Percentiles rank a stretch among this genome's conserved stretches.
Evolutionary conservation across 768 basidiomycete genomes (phyloP).

Genomic region (Dioszegia aurantiaca): DNA sequence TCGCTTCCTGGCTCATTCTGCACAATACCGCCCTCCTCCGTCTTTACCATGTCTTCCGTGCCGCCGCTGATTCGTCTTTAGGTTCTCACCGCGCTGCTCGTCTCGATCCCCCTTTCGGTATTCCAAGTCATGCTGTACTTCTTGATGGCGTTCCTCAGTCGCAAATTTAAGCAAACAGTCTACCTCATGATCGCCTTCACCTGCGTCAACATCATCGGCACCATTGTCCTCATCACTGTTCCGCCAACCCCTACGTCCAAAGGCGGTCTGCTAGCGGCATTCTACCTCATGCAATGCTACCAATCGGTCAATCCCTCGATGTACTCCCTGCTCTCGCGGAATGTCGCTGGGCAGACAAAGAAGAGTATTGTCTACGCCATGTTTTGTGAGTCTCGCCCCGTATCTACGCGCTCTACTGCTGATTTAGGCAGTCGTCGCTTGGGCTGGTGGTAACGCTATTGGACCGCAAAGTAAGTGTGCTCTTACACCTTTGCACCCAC

Average conservation of each 20-base stretch:
- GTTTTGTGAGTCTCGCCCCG: constrained; percentile 1
- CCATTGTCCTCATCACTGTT: constrained; percentile 58
- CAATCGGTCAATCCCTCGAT: constrained; percentile 20
- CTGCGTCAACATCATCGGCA: constrained; percentile 58
- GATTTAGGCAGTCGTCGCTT: constrained; percentile 52
- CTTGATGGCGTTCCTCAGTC: constrained; percentile 16
- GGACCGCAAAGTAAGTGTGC: constrained; percentile 52
- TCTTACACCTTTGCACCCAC: background rate
- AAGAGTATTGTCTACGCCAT: constrained; percentile 57
- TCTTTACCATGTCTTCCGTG: too few species aligned
- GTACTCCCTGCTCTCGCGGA: constrained; percentile 28
- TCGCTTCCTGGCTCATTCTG: too few species aligned
- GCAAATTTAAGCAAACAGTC: constrained; percentile 54
- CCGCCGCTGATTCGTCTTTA: background rate
- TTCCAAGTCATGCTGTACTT: constrained; percentile 19
- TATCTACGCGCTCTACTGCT: background rate
- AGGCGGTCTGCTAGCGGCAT: constrained; percentile 58
- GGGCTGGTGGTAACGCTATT: constrained; percentile 60
- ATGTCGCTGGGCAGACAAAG: constrained; percentile 51
- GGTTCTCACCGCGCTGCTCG: constrained; percentile 50
- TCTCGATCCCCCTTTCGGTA: constrained; percentile 23
- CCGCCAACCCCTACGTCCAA: constrained; percentile 54
- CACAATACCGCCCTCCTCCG: too few species aligned
- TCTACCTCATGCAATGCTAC: constrained; percentile 54
- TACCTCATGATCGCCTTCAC: constrained; percentile 57